A percentile compares a stretch with the other conserved stretches of the same genome.
phyloP scores from a whole-genome alignment of 2,329 filamentous ascomycete species.

The Xylariaceae sp. region DNA sequence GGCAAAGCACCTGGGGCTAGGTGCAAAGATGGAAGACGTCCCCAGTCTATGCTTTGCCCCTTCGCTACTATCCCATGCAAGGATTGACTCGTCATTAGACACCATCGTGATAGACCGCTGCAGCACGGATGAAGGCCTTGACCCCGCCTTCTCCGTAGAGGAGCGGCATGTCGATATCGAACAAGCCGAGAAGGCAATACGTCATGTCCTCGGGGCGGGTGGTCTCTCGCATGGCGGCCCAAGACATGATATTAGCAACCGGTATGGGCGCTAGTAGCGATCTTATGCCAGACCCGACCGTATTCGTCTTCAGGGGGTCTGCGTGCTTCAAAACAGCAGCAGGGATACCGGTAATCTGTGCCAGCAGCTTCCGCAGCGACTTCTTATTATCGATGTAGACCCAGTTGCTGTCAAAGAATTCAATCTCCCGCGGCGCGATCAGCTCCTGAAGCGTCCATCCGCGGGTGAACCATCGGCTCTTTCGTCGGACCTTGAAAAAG shows the following conservation, averaged over 20 bases:
- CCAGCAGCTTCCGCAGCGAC: not conserved
- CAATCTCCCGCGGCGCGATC: not conserved
- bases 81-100: not conserved
- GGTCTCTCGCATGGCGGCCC: not conserved
- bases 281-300: too few species aligned
- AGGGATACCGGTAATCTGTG: not conserved
- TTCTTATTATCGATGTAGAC: not conserved
- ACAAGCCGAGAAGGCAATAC: not conserved
- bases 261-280: not conserved
- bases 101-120: not conserved
- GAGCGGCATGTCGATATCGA: not conserved
- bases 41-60: not conserved
- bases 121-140: not conserved
- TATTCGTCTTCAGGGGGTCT: too few species aligned
- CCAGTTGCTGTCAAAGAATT: not conserved
- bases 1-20: not conserved
- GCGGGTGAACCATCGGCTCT: not conserved
- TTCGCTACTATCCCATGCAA: not conserved
- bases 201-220: not conserved
- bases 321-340: not conserved
- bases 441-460: constrained; percentile 3
- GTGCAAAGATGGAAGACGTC: not conserved
- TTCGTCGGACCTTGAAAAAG: too few species aligned
- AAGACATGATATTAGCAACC: not conserved
- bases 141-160: not conserved